Evolutionary conservation across 2,329 filamentous ascomycete genomes (phyloP).

Genomic region (Lachnellula willkommii): DNA sequence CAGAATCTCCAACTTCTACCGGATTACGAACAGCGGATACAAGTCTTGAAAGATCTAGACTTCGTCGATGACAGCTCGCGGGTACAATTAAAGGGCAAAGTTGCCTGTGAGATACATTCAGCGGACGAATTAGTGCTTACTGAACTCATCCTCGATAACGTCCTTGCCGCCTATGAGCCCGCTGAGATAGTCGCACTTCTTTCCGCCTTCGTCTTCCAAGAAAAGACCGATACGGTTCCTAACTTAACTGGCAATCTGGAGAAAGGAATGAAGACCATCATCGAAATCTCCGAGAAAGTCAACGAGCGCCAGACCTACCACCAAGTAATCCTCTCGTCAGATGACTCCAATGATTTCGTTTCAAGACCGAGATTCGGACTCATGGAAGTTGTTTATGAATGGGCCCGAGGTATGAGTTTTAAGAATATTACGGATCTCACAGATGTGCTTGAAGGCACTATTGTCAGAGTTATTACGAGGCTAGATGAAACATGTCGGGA

Average conservation of each 20-base stretch:
- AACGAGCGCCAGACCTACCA: conserved; percentile 83
- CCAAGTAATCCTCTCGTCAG: conserved; percentile 84
- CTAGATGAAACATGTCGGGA: conserved; percentile 95
- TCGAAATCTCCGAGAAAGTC: conserved; percentile 86
- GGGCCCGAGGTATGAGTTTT: conserved; percentile 96
- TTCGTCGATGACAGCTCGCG: conserved; percentile 85
- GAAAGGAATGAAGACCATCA: conserved; percentile 76
- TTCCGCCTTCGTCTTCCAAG: conserved; percentile 94
- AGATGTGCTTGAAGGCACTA: conserved; percentile 94
- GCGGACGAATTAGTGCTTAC: conserved; percentile 95
- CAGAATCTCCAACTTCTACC: conserved; percentile 93
- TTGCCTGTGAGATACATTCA: conserved; percentile 96
- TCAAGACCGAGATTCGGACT: conserved; percentile 83
- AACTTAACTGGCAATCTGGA: conserved; percentile 77
- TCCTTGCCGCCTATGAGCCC: conserved; percentile 89
- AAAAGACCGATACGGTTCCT: conserved; percentile 81
- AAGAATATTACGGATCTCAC: conserved; percentile 95
- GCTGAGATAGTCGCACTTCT: conserved; percentile 94
- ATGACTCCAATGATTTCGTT: conserved; percentile 90
- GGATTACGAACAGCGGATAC: conserved; percentile 92
- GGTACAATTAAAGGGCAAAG: conserved; percentile 95
- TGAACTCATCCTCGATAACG: conserved; percentile 93
- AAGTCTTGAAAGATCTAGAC: conserved; percentile 82
- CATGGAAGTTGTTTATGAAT: conserved; percentile 97
- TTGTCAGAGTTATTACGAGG: conserved; percentile 88